Percentiles rank a stretch among this genome's conserved stretches.
Evolutionary conservation across 2,329 filamentous ascomycete genomes (phyloP).

Genomic region (Colletotrichum paranaense): DNA sequence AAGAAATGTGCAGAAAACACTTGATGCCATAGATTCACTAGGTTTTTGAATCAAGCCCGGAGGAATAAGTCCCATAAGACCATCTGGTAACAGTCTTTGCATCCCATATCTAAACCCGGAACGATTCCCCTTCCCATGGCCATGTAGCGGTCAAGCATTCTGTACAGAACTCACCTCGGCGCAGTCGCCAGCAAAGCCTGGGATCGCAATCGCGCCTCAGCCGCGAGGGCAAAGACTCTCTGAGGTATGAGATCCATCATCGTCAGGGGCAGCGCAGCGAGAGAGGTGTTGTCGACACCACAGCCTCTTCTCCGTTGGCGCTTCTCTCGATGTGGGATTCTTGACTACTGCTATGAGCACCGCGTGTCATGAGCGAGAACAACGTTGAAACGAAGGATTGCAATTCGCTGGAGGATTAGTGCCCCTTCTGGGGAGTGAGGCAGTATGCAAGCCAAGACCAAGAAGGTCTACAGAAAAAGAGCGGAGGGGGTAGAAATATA

Average conservation of each 20-base stretch:
- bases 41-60: neutral
- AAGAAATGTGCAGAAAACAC: neutral
- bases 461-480: neutral
- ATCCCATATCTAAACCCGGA: neutral
- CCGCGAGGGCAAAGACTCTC: slow-evolving; percentile 25
- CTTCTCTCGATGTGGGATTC: neutral
- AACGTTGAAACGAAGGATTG: neutral
- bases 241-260: slow-evolving; percentile 20
- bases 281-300: neutral
- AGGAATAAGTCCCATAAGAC: neutral
- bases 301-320: neutral
- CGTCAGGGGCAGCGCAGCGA: neutral
- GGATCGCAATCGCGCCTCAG: slow-evolving; percentile 1
- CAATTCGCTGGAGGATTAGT: neutral
- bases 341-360: neutral
- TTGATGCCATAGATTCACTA: neutral
- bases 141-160: neutral
- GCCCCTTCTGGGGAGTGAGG: neutral
- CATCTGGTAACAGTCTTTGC: neutral
- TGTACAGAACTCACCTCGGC: slow-evolving; percentile 14
- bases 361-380: slow-evolving; percentile 11
- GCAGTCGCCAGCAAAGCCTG: slow-evolving; percentile 7
- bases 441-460: neutral
- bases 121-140: neutral
- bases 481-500: neutral